Evolutionary conservation across 2,329 filamentous ascomycete species (phyloP).

Genomic region (Pseudocercospora ulei): DNA sequence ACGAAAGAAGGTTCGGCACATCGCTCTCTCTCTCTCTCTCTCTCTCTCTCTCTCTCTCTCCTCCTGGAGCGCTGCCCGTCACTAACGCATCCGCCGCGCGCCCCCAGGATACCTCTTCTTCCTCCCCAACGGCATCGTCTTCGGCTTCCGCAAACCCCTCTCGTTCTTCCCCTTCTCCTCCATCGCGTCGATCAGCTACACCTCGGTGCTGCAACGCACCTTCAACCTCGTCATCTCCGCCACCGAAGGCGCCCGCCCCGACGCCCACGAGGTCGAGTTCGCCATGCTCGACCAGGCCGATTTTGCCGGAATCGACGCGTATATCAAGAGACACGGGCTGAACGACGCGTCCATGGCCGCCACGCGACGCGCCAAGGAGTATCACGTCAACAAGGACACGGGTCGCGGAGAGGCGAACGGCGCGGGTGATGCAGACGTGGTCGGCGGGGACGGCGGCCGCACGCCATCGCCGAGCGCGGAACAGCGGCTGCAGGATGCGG

Average conservation of each 20-base stretch:
- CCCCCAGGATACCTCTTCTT: slow-evolving; percentile 53
- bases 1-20: slow-evolving; percentile 62
- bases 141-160: slow-evolving; percentile 57
- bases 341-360: slow-evolving; percentile 57
- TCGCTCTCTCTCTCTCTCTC: no score
- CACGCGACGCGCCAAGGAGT: slow-evolving; percentile 50
- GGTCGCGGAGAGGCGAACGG: slow-evolving; percentile 18
- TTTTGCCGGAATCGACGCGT: slow-evolving; percentile 52
- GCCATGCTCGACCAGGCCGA: slow-evolving; percentile 57
- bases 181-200: slow-evolving; percentile 54
- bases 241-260: slow-evolving; percentile 12
- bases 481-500: slow-evolving; percentile 31
- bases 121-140: slow-evolving; percentile 52
- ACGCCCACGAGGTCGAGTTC: slow-evolving; percentile 50
- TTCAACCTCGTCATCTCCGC: slow-evolving; percentile 53
- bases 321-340: slow-evolving; percentile 51
- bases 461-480: slow-evolving; percentile 31
- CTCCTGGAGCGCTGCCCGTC: no score
- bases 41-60: no score
- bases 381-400: slow-evolving; percentile 44
- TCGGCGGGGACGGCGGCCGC: slow-evolving; percentile 23
- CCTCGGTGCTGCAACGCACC: slow-evolving; percentile 54
- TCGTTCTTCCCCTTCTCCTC: slow-evolving; percentile 52
- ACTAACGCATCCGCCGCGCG: not conserved
- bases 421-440: slow-evolving; percentile 25